Base-by-base conservation (phyloP, 257 asterid species). In the Knoxia roxburghii region DNA sequence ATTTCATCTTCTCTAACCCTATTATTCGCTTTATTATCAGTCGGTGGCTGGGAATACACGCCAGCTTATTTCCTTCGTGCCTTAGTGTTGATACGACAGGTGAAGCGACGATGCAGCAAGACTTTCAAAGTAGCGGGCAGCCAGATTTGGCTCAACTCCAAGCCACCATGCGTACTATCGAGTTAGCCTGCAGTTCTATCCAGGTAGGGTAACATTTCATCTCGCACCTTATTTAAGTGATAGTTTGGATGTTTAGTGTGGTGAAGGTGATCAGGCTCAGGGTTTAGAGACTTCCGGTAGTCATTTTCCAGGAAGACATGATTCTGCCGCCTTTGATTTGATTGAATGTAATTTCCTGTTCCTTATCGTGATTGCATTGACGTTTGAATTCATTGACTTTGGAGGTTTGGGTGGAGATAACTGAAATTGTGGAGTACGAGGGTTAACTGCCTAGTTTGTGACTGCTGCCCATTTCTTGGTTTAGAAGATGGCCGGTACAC, bases 81-180 rank as follows among this genome's bases (percentile, higher is more conserved):
- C 20, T 23, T 33, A 39, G 35, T 51, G 4, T 46, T 52, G 75
- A 69, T 39, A 33, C 64, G 12, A 67, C 26, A 10, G 61, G 63
- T 40, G 77, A 73, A 75, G 83, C 84, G 77, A 75, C 74, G 83
- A 85, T 80, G 83, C 68, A 75, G 70, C 89, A 72, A 77, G 79
- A 79, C 70, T 75, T 54, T 68, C 83, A 75, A 53, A 82, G 64
- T 65, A 58, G 35, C n/a, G 85, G 76, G 57, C 75, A 64, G 49
- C 68, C 82, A 37, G 91, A 93, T 85, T 72, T 81, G 78, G 86
- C 84, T 57, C 91, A 88, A 73, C 88, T 93, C 51, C 95, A 81
- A 73, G 89, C 90, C 64, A 86, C 92, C 64, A 88, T 93, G 97
- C 87, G 82, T 73, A 79, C 95, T 27, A 74, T 93, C 64, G 99